These are phyloP conservation scores for Blastocystis sp. DNA, from an alignment of 352 stramenopile species.

Conservation along the genomic window DNA sequence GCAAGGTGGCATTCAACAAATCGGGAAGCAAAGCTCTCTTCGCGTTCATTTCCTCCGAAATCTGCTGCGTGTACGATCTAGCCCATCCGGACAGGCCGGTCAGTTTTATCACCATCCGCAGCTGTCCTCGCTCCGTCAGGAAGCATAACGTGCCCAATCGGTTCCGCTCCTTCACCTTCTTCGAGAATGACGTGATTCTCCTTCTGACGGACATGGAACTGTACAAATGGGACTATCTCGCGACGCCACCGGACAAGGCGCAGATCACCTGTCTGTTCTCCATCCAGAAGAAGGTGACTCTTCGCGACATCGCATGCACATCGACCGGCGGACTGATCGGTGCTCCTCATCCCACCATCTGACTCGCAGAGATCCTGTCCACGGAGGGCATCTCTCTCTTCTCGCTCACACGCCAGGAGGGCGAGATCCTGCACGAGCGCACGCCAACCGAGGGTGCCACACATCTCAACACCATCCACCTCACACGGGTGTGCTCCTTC, in stretches of 20 bases:
- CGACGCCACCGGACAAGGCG: background rate
- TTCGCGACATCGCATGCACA: background rate
- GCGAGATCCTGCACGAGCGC: background rate
- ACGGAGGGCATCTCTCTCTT: slow-evolving; percentile 11
- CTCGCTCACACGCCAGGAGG: background rate
- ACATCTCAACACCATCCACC: background rate
- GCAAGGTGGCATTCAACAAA: slow-evolving; percentile 17
- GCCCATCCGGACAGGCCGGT: background rate
- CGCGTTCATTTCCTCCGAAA: slow-evolving; percentile 1
- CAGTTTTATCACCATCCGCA: background rate
- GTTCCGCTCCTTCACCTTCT: slow-evolving; percentile 54
- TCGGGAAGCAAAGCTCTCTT: background rate
- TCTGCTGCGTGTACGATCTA: slow-evolving; percentile 52
- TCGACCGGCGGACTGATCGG: slow-evolving; percentile 6
- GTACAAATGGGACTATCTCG: slow-evolving; percentile 35
- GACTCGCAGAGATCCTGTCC: slow-evolving; percentile 40
- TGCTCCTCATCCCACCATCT: background rate
- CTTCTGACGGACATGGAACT: slow-evolving; percentile 53
- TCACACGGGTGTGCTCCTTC: slow-evolving; percentile 1
- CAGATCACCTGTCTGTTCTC: background rate
- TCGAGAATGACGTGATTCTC: background rate
- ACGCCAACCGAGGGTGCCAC: background rate
- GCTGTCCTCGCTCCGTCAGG: background rate
- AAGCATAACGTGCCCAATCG: background rate
- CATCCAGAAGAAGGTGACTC: background rate